These are phyloP conservation scores for Vigna mungo DNA, from an alignment of 306 rosid species.

Conservation along the genomic window DNA sequence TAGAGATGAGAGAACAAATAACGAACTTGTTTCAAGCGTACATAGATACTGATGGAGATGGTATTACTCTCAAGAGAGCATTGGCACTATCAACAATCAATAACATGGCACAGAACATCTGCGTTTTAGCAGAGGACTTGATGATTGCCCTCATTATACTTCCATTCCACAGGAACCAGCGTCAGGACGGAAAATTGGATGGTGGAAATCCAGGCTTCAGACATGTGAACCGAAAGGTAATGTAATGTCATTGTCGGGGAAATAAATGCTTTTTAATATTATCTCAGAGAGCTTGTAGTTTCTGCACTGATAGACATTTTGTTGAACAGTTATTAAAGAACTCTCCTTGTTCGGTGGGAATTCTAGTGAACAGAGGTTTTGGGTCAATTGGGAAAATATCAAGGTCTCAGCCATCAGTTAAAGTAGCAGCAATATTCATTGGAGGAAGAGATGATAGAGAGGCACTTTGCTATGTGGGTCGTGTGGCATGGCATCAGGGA, in stretches of 20 bases:
- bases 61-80: slow-evolving; percentile 62
- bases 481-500: slow-evolving; percentile 76
- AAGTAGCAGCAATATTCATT: slow-evolving; percentile 81
- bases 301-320: slow-evolving; percentile 31
- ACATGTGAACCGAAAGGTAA: slow-evolving; percentile 88
- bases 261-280: neutral
- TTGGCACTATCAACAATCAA: slow-evolving; percentile 66
- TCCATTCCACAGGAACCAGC: slow-evolving; percentile 80
- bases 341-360: slow-evolving; percentile 91
- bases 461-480: slow-evolving; percentile 75
- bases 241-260: slow-evolving; percentile 45
- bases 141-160: slow-evolving; percentile 74
- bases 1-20: slow-evolving; percentile 70
- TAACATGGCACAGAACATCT: slow-evolving; percentile 69
- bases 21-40: slow-evolving; percentile 63
- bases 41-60: slow-evolving; percentile 51
- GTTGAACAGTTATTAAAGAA: slow-evolving; percentile 67
- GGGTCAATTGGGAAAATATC: slow-evolving; percentile 68
- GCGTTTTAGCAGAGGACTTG: slow-evolving; percentile 78
- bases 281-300: neutral
- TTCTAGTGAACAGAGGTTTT: slow-evolving; percentile 93
- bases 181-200: slow-evolving; percentile 63
- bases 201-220: slow-evolving; percentile 72
- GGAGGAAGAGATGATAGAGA: slow-evolving; percentile 95
- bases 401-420: slow-evolving; percentile 46